Conservation (phyloP, 352 stramenopile species). For the Nothophytophthora sp. region DNA sequence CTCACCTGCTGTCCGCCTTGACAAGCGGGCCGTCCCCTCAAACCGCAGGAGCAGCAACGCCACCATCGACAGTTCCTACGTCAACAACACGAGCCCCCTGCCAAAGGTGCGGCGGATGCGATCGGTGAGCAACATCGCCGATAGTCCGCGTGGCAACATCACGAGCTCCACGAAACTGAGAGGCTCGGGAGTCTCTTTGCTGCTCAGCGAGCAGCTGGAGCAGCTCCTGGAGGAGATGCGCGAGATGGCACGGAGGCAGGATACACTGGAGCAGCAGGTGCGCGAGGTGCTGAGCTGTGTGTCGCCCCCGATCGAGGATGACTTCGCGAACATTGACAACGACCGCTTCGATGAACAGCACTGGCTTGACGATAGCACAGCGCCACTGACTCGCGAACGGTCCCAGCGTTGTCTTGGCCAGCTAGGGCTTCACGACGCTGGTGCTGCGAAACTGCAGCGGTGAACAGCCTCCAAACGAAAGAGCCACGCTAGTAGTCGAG, state of each 20-base stretch:
- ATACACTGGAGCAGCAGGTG: conserved; percentile 25
- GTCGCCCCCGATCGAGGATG: not conserved
- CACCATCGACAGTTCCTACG: not conserved
- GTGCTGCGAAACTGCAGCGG: conserved; percentile 2
- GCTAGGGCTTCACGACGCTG: conserved; percentile 19
- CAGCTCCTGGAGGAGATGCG: conserved; percentile 28
- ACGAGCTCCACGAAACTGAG: too few species aligned
- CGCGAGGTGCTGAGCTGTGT: conserved; percentile 9
- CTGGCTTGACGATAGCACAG: conserved; percentile 13
- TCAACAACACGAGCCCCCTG: too few species aligned
- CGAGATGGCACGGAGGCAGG: conserved; percentile 24
- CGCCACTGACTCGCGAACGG: conserved; percentile 24
- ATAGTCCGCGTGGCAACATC: too few species aligned
- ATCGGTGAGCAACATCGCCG: too few species aligned
- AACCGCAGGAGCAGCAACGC: not conserved
- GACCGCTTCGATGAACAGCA: conserved; percentile 38
- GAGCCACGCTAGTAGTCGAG: too few species aligned
- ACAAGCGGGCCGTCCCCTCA: too few species aligned
- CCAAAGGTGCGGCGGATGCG: too few species aligned
- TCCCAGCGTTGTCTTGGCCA: conserved; percentile 11
- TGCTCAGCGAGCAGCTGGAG: conserved; percentile 13
- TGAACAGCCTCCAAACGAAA: not conserved
- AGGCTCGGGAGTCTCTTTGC: too few species aligned
- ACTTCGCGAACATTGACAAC: not conserved
- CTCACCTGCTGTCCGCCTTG: too few species aligned